Base-by-base conservation (phyloP, 768 basidiomycete species). In the Paxillus involutus region DNA sequence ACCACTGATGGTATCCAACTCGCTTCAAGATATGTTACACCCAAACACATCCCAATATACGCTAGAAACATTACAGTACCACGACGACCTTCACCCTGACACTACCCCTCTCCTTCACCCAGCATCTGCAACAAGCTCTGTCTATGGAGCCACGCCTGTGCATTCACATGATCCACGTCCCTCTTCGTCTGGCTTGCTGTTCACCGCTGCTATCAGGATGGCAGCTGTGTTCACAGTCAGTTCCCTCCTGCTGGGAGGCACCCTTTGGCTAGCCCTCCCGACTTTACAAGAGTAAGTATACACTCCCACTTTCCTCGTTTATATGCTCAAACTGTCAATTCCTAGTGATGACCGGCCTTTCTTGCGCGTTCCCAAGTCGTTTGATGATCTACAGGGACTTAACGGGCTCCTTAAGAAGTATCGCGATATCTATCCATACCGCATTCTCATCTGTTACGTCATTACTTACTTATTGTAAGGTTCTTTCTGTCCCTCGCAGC, bases 371-470 rank as follows among this genome's bases (percentile, higher is more conserved):
- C 96, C 96, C 12, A 91, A 88, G 67, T 90, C 88, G 3, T 98
- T 98, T 60, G 80, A 77, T 17, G 85, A 98, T 67, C 79, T 98
- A 11, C 86, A 98, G 65, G 85, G 82, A 7, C 80, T 98, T 48
- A 97, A 98, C 66, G 75, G 68, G 19, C 83, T 95, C 6, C 76
- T 94, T 37, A 94, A 93, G 79, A 96, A 96, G 68, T 98, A 98
- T 73, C 82, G 93, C 45, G 84, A 89, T 54, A 88, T 91, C 58
- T 91, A 94, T 68, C 93, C 92, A 4, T 83, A 79, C 70, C 83
- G 93, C 45, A 90, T 95, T 57, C 75, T 97, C 46, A 69, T 94
- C 32, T 95, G 91, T 70, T 98, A 91, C 73, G 83, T 93, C 55
- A 82, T 81, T 47, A 89, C 91, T 2, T 98, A 96, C 71, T 80